Base-by-base conservation (phyloP, 441 rosid genomes). In the Dalechampia spathulata region DNA sequence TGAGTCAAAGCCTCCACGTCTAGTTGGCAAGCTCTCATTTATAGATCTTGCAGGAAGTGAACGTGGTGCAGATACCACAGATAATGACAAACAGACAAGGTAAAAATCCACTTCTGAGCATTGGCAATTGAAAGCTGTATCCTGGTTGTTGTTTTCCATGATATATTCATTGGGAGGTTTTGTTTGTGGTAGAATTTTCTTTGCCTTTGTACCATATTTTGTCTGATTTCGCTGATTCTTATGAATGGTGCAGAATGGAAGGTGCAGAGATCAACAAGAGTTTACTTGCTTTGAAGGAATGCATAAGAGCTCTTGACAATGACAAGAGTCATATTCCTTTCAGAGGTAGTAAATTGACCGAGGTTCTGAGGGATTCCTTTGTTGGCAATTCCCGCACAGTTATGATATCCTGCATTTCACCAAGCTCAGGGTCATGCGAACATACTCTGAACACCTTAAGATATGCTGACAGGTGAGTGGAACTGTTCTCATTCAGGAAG, bases 21-120 rank as follows among this genome's bases (percentile, higher is more conserved):
- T 82, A 58, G 86, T 93, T 62, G 99, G 99, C 60, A 93, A 93
- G 82, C 93, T 93, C 50, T 93, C 97, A 36, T 93, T 93, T 71
- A 93, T 93, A 64, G 99, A 93, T 76, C 93, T 93, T 56, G 97
- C 99, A 49, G 99, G 97, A 68, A 93, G 99, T 77, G 99, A 93
- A 69, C 93, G 99, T 54, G 99, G 99, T 72, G 97, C 97, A 21
- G 97, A 93, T 76, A 93, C 99, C 53, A 93, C 97, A 14, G 99
- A 93, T 70, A 93, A 90, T 68, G 99, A 93, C 71, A 89, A 87
- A 56, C 96, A 83, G 67, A 93, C 99, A n/a, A 87, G 99, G 99
- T 89, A 70, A 42, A 15, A n/a, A n/a, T n/a, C n/a, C n/a, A n/a
- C n/a, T n/a, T n/a, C n/a, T n/a, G n/a, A n/a, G n/a, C n/a, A n/a